phyloP scores from a whole-genome alignment of 768 basidiomycete genomes.

The Phaffia australis region DNA sequence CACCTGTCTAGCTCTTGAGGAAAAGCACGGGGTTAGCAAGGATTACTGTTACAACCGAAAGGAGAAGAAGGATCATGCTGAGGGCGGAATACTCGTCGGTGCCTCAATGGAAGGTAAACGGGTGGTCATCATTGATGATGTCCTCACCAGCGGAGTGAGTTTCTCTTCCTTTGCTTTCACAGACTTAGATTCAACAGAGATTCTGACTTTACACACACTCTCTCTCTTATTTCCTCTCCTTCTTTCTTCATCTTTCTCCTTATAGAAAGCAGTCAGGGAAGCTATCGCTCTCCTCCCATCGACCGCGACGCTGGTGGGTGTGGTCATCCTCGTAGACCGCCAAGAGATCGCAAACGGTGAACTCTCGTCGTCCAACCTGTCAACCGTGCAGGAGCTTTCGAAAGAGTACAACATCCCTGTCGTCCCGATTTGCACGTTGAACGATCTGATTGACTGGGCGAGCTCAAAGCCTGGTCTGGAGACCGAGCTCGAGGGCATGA shows the following conservation, averaged over 20 bases:
- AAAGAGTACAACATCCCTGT: conserved; percentile 59
- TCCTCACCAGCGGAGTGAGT: conserved; percentile 56
- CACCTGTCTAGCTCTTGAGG: conserved; percentile 62
- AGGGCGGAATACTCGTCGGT: conserved; percentile 85
- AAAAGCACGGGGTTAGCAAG: conserved; percentile 53
- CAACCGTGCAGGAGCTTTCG: conserved; percentile 76
- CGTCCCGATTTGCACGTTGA: conserved; percentile 68
- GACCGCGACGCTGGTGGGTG: conserved; percentile 72
- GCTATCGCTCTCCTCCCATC: conserved; percentile 62
- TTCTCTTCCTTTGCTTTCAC: neutral
- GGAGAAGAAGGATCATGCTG: conserved; percentile 90
- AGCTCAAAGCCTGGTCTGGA: conserved; percentile 51
- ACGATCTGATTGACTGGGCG: conserved; percentile 74
- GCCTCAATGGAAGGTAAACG: conserved; percentile 64
- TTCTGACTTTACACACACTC: neutral
- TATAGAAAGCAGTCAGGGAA: conserved; percentile 71
- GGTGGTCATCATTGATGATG: conserved; percentile 88
- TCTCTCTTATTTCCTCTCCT: neutral
- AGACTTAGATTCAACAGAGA: neutral
- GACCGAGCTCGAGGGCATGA: conserved; percentile 60
- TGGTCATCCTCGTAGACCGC: conserved; percentile 74
- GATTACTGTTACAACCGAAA: conserved; percentile 90
- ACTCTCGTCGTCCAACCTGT: conserved; percentile 38
- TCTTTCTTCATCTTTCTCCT: conserved; percentile 34
- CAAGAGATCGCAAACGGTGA: conserved; percentile 57